Evolutionary conservation across 805 yeast genomes (phyloP).

Genomic region (Metschnikowia cerradonensis): DNA sequence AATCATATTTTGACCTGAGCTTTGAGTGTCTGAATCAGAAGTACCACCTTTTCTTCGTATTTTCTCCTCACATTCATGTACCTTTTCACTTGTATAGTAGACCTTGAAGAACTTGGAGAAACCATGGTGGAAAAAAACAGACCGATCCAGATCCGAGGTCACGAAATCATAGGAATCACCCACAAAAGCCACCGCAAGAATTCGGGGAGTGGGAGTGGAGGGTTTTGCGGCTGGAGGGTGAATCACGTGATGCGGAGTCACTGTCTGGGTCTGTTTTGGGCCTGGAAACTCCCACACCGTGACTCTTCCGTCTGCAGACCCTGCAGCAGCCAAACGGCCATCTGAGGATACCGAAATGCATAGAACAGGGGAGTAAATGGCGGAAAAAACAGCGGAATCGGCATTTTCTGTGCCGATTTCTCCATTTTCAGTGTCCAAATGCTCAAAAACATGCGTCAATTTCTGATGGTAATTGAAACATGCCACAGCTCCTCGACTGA

Average conservation of each 20-base stretch:
- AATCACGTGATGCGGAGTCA: conserved; percentile 14
- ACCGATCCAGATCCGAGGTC: conserved; percentile 29
- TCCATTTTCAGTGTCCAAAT: background rate
- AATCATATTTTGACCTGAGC: too few relatives aligned
- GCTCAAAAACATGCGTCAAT: conserved; percentile 39
- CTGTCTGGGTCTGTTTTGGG: background rate
- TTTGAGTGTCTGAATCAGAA: background rate
- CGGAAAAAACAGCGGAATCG: background rate
- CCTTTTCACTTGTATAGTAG: conserved; percentile 23
- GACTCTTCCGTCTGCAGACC: conserved; percentile 62
- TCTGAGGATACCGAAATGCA: conserved; percentile 61
- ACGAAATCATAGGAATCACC: conserved; percentile 29
- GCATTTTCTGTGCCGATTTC: background rate
- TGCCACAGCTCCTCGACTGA: conserved; percentile 59
- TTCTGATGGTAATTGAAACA: conserved; percentile 69
- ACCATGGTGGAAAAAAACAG: conserved; percentile 62
- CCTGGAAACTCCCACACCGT: conserved; percentile 57
- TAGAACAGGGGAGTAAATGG: too few relatives aligned
- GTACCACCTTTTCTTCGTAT: background rate
- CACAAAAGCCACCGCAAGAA: conserved; percentile 21
- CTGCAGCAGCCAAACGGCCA: conserved; percentile 65
- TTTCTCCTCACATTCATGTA: background rate
- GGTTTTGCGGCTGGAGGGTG: background rate
- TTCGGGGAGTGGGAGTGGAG: too few relatives aligned
- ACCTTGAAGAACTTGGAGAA: conserved; percentile 53